phyloP scores from a whole-genome alignment of 2,329 filamentous ascomycete species.

The Pseudonectria foliicola region DNA sequence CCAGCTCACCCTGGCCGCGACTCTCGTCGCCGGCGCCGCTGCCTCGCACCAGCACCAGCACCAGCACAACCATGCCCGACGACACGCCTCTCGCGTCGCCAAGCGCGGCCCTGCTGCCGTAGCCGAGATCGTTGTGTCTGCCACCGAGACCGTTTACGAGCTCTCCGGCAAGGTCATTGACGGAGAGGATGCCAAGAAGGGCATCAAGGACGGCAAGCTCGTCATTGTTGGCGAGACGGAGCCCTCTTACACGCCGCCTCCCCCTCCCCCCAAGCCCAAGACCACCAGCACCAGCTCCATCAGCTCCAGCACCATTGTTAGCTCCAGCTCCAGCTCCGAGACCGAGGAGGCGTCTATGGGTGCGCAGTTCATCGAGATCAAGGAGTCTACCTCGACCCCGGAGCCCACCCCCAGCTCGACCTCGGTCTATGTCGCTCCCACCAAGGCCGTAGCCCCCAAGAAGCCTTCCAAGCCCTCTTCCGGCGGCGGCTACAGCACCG shows the following conservation, averaged over 20 bases:
- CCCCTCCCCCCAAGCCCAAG: slow-evolving; percentile 27
- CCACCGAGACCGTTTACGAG: slow-evolving; percentile 64
- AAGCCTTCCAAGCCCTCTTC: slow-evolving; percentile 16
- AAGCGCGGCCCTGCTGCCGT: slow-evolving; percentile 39
- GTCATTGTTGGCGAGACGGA: slow-evolving; percentile 54
- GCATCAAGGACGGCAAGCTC: slow-evolving; percentile 65
- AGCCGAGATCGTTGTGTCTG: slow-evolving; percentile 49
- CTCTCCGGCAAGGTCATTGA: slow-evolving; percentile 58
- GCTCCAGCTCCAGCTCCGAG: slow-evolving; percentile 27
- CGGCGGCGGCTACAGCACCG: slow-evolving; percentile 15
- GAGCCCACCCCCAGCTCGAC: slow-evolving; percentile 22
- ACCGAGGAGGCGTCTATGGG: slow-evolving; percentile 28
- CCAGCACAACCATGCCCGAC: slow-evolving; percentile 51
- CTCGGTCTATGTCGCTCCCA: slow-evolving; percentile 4
- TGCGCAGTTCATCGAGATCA: slow-evolving; percentile 46
- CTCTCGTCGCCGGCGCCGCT: slow-evolving; percentile 43
- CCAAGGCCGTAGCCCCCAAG: slow-evolving; percentile 12
- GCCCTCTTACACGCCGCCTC: slow-evolving; percentile 44
- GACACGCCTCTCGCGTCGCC: slow-evolving; percentile 42
- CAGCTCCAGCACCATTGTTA: too few relatives aligned
- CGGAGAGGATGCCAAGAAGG: slow-evolving; percentile 58
- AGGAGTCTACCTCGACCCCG: slow-evolving; percentile 25
- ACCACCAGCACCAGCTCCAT: too few relatives aligned
- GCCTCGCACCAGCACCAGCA: slow-evolving; percentile 58
- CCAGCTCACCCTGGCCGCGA: slow-evolving; percentile 45